phyloP scores from a whole-genome alignment of 192 early-diverging fungal genomes.

The Diversispora epigaea region DNA sequence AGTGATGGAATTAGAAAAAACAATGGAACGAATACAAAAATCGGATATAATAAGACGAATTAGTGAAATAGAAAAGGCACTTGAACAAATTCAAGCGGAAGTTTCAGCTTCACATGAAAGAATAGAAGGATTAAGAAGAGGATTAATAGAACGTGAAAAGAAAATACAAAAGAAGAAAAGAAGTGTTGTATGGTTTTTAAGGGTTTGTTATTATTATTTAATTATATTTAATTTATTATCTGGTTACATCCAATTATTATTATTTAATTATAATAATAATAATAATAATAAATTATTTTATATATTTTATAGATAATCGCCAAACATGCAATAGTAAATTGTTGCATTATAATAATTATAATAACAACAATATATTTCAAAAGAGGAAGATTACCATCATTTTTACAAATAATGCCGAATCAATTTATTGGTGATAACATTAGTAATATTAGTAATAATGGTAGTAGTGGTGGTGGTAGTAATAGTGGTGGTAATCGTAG shows the following conservation, averaged over 20 bases:
- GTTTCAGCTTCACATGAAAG: conserved; percentile 26
- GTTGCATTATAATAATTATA: conserved; percentile 1
- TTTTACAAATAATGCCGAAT: too few relatives aligned
- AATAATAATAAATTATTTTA: background rate
- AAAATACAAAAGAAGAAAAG: background rate
- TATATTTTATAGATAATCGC: conserved; percentile 11
- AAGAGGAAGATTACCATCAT: background rate
- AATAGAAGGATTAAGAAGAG: conserved; percentile 7
- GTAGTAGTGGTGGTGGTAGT: too few relatives aligned
- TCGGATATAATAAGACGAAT: background rate
- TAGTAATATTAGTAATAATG: too few relatives aligned
- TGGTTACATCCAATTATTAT: background rate
- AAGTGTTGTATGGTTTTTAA: conserved; percentile 17
- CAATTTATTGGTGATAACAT: too few relatives aligned
- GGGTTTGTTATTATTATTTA: background rate
- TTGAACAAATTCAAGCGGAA: conserved; percentile 22
- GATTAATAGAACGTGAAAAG: conserved; percentile 2
- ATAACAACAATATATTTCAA: background rate
- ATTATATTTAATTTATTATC: background rate
- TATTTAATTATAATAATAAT: background rate
- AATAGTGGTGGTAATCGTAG: background rate
- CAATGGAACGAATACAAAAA: too few relatives aligned
- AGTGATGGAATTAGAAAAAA: too few relatives aligned
- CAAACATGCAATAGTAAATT: conserved; percentile 23
- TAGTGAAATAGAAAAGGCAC: conserved; percentile 21